These are phyloP conservation scores for Boletales sp. DNA, from an alignment of 768 basidiomycete species.

Conservation along the genomic window DNA sequence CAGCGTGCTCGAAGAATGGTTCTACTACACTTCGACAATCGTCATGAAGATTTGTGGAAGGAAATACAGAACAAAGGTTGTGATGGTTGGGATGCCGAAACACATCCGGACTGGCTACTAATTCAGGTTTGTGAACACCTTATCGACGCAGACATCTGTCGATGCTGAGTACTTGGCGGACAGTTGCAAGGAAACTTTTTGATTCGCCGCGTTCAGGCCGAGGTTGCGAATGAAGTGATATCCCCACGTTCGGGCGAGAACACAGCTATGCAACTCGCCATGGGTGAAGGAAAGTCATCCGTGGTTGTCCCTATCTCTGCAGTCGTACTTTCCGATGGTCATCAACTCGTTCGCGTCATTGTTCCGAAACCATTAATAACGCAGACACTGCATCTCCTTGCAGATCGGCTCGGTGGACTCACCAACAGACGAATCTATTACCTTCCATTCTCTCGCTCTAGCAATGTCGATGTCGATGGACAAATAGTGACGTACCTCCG, in stretches of 20 bases:
- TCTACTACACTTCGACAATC: slow-evolving; percentile 10
- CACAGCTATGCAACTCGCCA: slow-evolving; percentile 45
- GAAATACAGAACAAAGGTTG: slow-evolving; percentile 20
- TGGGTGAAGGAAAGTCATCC: slow-evolving; percentile 53
- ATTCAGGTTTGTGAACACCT: slow-evolving; percentile 32
- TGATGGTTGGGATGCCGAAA: slow-evolving; percentile 14
- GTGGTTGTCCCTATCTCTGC: slow-evolving; percentile 44
- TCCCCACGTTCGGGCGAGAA: slow-evolving; percentile 32
- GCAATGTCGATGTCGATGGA: background rate
- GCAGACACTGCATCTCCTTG: slow-evolving; percentile 47
- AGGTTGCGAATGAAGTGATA: slow-evolving; percentile 44
- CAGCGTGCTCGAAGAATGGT: slow-evolving; percentile 31
- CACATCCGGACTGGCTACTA: slow-evolving; percentile 39
- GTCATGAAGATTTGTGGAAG: slow-evolving; percentile 27
- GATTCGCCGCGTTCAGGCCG: slow-evolving; percentile 38
- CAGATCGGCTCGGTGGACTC: slow-evolving; percentile 39
- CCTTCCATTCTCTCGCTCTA: slow-evolving; percentile 42
- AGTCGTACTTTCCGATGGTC: slow-evolving; percentile 37
- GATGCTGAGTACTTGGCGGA: background rate
- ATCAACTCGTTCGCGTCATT: slow-evolving; percentile 43
- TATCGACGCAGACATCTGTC: no score
- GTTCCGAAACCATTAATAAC: slow-evolving; percentile 41
- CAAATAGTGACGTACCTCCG: slow-evolving; percentile 12
- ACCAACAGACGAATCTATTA: slow-evolving; percentile 42
- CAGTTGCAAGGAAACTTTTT: slow-evolving; percentile 44